Evolutionary conservation across 2,329 filamentous ascomycete species (phyloP).

Genomic region (Botryotinia convoluta): DNA sequence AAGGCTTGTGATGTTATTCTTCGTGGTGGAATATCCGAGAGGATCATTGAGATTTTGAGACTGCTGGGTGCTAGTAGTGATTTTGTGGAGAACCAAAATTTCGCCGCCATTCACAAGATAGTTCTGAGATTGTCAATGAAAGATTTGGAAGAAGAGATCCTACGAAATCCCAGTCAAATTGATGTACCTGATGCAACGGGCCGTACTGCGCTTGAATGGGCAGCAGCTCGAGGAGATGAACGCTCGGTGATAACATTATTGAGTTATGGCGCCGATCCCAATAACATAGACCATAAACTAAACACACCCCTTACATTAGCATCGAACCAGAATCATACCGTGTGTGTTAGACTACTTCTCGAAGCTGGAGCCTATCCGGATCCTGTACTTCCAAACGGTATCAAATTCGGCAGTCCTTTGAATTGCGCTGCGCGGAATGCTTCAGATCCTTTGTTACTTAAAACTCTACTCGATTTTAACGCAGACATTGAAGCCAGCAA

Average conservation of each 20-base stretch:
- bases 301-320: slow-evolving; percentile 20
- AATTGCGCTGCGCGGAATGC: slow-evolving; percentile 23
- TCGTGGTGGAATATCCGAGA: slow-evolving; percentile 15
- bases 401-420: slow-evolving; percentile 21
- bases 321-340: slow-evolving; percentile 4
- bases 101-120: slow-evolving; percentile 22
- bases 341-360: slow-evolving; percentile 23
- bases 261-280: slow-evolving; percentile 21
- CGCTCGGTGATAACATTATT: slow-evolving; percentile 16
- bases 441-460: slow-evolving; percentile 17
- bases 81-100: slow-evolving; percentile 23
- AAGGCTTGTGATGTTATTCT: slow-evolving; percentile 21
- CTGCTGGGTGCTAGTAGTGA: slow-evolving; percentile 17
- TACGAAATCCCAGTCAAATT: slow-evolving; percentile 11
- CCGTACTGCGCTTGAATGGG: slow-evolving; percentile 21
- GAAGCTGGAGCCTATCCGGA: slow-evolving; percentile 21
- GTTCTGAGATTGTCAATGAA: neutral
- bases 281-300: slow-evolving; percentile 19
- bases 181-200: slow-evolving; percentile 14
- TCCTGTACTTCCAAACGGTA: slow-evolving; percentile 8
- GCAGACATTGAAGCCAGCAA: slow-evolving; percentile 20
- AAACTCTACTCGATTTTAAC: slow-evolving; percentile 21
- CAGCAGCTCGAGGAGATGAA: slow-evolving; percentile 22
- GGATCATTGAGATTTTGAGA: slow-evolving; percentile 11
- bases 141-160: slow-evolving; percentile 16